phyloP scores from a whole-genome alignment of 177 flowering plant species.

The Vitis hybrid region DNA sequence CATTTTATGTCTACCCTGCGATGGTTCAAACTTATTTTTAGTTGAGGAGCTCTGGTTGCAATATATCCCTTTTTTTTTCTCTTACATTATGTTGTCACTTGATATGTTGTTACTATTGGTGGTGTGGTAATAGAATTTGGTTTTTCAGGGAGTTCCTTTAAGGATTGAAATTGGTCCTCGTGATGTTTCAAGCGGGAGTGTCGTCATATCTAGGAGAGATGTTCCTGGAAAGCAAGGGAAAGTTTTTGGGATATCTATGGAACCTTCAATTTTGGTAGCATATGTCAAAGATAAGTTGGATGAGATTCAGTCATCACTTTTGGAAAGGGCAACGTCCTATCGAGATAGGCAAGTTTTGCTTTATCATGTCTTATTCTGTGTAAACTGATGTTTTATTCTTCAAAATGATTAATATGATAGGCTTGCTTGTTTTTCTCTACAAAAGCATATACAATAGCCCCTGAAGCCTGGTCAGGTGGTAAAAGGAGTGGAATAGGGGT shows the following conservation, averaged over 20 bases:
- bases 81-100: neutral
- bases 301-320: constrained; percentile 79
- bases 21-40: too few species aligned
- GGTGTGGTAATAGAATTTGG: neutral
- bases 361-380: neutral
- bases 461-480: too few species aligned
- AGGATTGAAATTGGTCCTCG: constrained; percentile 98
- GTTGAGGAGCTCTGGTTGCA: neutral
- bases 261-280: constrained; percentile 55
- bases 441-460: neutral
- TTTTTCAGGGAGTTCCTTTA: constrained; percentile 81
- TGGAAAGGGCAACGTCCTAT: constrained; percentile 62
- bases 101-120: neutral
- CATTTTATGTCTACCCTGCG: too few species aligned
- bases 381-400: neutral
- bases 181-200: constrained; percentile 79
- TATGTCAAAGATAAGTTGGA: constrained; percentile 71
- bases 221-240: constrained; percentile 94
- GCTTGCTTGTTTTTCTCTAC: neutral
- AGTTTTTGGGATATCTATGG: constrained; percentile 85
- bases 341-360: constrained; percentile 59
- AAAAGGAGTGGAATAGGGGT: too few species aligned
- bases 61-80: neutral
- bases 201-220: constrained; percentile 91
- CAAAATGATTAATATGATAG: neutral